Evolutionary conservation across 2,329 filamentous ascomycete genomes (phyloP), one percentile per base, ranked within the genome.

Genomic region (Fusarium nelsonii): DNA sequence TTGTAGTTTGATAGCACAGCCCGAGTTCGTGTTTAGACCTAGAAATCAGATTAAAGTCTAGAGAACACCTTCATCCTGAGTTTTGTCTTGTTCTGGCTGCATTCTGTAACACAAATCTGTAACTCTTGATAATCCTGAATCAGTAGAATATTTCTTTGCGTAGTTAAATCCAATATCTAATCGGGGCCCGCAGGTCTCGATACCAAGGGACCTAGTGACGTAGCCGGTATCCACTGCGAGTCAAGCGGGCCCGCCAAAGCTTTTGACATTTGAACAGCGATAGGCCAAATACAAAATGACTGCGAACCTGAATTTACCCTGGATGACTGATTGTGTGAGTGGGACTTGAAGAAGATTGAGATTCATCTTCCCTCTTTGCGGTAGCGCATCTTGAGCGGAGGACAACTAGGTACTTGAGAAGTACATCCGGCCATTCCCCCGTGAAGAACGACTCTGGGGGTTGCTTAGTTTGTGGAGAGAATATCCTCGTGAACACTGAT

Each of bases 201-300:
- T 34, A 48, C 33, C 23, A 49, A 44, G 53, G 37, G 34, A 45
- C 40, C 34, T 58, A 52, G 56, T 74, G 72, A 74, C 72, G 72
- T 74, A 73, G 45, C 11, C 15, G 26, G 51, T 51, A 40, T 49
- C 71, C 71, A 73, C 71, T 18, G 12, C 44, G 45, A 62, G 46
- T 61, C 49, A 52, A 65, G 32, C 26, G 49, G 63, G 45, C 51
- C 71, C 67, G 55, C 69, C 50, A 60, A 53, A 50, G 46, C 53
- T 58, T 54, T 57, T 41, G 59, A 60, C 60, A 44, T 68, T 43
- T 49, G 56, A 58, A 65, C 54, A 53, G 58, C 65, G 50, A 73
- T 73, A 74, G 71, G 71, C 58, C 32, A 49, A 61, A 40, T 48
- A 44, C 43, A 57, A 52, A 58, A 55, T 18, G 43, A 57, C 34